Conservation (phyloP, 805 yeast species). For the Candida insectorum region DNA sequence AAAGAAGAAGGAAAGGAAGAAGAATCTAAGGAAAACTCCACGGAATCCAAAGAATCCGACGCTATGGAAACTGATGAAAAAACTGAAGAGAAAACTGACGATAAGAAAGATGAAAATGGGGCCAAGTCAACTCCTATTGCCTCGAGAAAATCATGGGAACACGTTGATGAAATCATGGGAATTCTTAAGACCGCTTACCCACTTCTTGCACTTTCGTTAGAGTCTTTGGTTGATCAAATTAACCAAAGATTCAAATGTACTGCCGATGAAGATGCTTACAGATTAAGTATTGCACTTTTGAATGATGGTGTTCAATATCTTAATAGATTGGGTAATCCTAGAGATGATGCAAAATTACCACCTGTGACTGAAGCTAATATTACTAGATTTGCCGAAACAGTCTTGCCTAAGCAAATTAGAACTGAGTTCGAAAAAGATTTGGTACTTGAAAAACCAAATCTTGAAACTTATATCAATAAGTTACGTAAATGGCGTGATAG, state of each 20-base stretch:
- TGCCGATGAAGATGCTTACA: conserved; percentile 93
- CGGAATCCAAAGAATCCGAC: conserved; percentile 5
- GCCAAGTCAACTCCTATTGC: conserved; percentile 4
- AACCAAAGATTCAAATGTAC: conserved; percentile 89
- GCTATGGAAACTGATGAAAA: conserved; percentile 5
- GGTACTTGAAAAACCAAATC: conserved; percentile 79
- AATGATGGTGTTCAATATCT: conserved; percentile 92
- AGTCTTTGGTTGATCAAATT: conserved; percentile 93
- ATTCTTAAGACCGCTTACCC: conserved; percentile 97
- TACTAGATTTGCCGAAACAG: conserved; percentile 86
- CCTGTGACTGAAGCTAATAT: conserved; percentile 88
- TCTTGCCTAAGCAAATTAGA: conserved; percentile 81
- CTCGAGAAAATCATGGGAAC: conserved; percentile 82
- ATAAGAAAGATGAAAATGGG: conserved; percentile 4
- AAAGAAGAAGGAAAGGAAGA: conserved; percentile 2
- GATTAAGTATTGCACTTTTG: conserved; percentile 85
- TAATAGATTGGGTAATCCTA: conserved; percentile 81
- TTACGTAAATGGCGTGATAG: conserved; percentile 91
- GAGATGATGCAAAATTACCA: conserved; percentile 85
- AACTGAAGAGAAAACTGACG: conserved; percentile 5
- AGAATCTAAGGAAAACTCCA: conserved; percentile 1
- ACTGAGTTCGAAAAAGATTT: conserved; percentile 91
- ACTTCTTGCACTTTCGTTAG: conserved; percentile 83
- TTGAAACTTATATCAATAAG: conserved; percentile 81
- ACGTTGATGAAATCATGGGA: conserved; percentile 89